These are phyloP conservation scores for Aspergillus wentii DNA, from an alignment of 495 filamentous ascomycete species.

Conservation along the genomic window DNA sequence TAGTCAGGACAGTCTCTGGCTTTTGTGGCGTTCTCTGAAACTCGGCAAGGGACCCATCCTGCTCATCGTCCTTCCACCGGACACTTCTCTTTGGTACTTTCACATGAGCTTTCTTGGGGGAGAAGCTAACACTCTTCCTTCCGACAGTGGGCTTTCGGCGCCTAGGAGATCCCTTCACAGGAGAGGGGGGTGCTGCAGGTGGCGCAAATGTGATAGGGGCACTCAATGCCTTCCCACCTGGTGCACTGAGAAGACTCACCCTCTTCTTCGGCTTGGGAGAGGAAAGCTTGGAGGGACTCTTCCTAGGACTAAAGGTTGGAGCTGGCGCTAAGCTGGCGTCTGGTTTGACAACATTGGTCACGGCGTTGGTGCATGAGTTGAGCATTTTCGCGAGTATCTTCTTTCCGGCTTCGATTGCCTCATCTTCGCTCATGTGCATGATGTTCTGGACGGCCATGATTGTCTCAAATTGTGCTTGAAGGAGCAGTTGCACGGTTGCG, in stretches of 20 bases:
- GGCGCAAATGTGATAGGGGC: conserved; percentile 27
- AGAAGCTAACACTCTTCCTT: conserved; percentile 78
- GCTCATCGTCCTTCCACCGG: conserved; percentile 88
- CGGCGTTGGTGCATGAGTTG: conserved; percentile 63
- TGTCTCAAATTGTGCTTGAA: conserved; percentile 88
- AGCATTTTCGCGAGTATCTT: conserved; percentile 75
- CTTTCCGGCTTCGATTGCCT: conserved; percentile 76
- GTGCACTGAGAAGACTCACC: conserved; percentile 38
- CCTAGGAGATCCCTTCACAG: conserved; percentile 71
- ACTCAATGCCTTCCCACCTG: conserved; percentile 20
- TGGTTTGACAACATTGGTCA: conserved; percentile 82
- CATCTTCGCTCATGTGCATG: conserved; percentile 69
- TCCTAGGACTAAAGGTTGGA: conserved; percentile 57
- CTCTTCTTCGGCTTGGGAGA: conserved; percentile 75
- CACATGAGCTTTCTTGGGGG: conserved; percentile 69
- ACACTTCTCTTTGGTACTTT: conserved; percentile 68
- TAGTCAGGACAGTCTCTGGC: conserved; percentile 25
- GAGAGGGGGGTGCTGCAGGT: conserved; percentile 41
- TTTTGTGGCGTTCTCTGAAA: conserved; percentile 83
- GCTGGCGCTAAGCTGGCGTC: conserved; percentile 67
- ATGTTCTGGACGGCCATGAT: conserved; percentile 76
- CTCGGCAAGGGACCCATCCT: conserved; percentile 78
- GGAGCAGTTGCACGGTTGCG: conserved; percentile 70
- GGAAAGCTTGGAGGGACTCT: conserved; percentile 61
- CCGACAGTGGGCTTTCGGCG: conserved; percentile 64